Evolutionary conservation across 2,329 filamentous ascomycete genomes (phyloP), one percentile per base, ranked within the genome.

Genomic region (Pyrenophora tritici-repentis): DNA sequence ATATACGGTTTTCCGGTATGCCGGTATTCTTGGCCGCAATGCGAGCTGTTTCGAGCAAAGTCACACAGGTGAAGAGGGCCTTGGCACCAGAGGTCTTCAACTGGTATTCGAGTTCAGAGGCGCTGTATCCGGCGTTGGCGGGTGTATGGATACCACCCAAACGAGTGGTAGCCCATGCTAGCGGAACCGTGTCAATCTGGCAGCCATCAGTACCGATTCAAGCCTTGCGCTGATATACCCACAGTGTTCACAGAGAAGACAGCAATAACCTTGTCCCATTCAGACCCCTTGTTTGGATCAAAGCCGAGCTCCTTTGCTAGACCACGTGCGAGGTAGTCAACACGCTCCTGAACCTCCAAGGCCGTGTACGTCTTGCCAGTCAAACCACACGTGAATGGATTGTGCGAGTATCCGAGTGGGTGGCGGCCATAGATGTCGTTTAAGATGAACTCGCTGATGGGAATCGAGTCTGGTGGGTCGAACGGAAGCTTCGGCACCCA

Each of bases 211-310:
- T 51, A 36, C 17, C n/a, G 3, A 18, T 12, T 13, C 20, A 42
- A 24, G 6, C 26, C 26, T 13, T 8, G 13, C 12, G 9, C 10
- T 24, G 18, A 8, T n/a, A 42, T 36, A 68, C 81, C 53, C 73
- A 90, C 88, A 24, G 89, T 90, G 69, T 95, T 95, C 52, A 91
- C 74, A n/a, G 87, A 86, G 75, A 90, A 95, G 22, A 92, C 77
- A 4, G 80, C 87, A 40, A 90, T 78, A 18, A 92, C 88, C 71
- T 91, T 91, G 65, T 94, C 89, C 87, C 87, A 94, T 69, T 92
- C 88, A 0, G 84, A 83, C 10, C 87, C 89, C 49, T 84, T 72
- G 59, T 89, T 86, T 6, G 87, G 84, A 38, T 81, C 72, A 81
- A 89, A 91, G 36, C 83, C 86, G 52, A 94, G 81, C 56, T 89